Evolutionary conservation across 116 monocot species (phyloP).

Genomic region (Papilionanthe hybrid): DNA sequence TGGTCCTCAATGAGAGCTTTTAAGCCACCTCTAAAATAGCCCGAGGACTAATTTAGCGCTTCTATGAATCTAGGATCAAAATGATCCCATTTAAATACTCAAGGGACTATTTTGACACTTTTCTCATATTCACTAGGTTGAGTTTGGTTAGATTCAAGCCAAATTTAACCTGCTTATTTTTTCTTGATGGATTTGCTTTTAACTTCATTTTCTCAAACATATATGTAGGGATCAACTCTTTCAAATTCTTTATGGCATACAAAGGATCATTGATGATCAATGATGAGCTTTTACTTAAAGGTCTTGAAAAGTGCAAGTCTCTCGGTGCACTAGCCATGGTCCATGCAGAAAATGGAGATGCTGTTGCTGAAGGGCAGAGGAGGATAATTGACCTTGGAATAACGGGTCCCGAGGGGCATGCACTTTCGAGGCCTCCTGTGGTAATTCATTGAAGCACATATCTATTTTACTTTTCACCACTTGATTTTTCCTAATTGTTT

Average conservation of each 20-base stretch:
- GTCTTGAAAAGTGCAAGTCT: slow-evolving; percentile 80
- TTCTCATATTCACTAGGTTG: neutral
- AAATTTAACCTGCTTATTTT: neutral
- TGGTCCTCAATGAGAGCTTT: no score
- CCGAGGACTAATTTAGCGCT: no score
- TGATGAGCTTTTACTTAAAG: slow-evolving; percentile 85
- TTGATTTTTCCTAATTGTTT: neutral
- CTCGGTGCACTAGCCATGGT: slow-evolving; percentile 96
- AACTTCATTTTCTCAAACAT: neutral
- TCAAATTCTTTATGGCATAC: slow-evolving; percentile 99
- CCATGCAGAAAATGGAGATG: slow-evolving; percentile 99
- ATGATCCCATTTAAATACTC: no score
- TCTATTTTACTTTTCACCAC: neutral
- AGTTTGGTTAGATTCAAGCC: neutral
- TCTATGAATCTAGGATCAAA: no score
- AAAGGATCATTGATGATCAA: slow-evolving; percentile 94
- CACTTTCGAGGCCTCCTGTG: slow-evolving; percentile 92
- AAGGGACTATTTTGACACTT: no score
- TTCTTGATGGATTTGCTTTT: neutral
- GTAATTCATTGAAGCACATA: slow-evolving; percentile 34
- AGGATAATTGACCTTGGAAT: slow-evolving; percentile 90
- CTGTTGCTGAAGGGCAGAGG: slow-evolving; percentile 84
- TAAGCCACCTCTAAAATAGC: no score
- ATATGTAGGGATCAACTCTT: slow-evolving; percentile 87
- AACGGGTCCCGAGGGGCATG: slow-evolving; percentile 95